Evolutionary conservation across 108 stramenopile genomes (phyloP), one percentile per base, ranked within the genome.

Genomic region (Cyclotella baltica): DNA sequence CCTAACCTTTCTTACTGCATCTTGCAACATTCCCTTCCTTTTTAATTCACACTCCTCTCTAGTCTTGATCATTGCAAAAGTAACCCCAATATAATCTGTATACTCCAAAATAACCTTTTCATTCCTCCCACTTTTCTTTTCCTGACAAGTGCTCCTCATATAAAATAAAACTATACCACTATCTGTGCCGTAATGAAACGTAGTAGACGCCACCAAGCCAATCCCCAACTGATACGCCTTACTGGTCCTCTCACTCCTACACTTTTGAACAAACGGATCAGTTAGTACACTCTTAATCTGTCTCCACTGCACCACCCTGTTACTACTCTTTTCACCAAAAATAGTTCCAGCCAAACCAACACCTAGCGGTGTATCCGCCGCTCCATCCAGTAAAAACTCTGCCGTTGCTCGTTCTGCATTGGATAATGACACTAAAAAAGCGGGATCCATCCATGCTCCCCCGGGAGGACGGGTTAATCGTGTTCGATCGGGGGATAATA

Each of bases 221-320:
- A 53, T 53, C n/a, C 52, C 52, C n/a, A 53, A 20, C n/a, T 8
- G n/a, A 53, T 22, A 53, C 11, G n/a, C 4, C 52, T 53, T 53
- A 19, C n/a, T 28, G 36, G 52, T 62, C 75, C 81, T 16, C n/a
- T 61, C 38, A 55, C 62, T 37, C 65, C 76, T 6, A 13, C 13
- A 6, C 4, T 53, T 53, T 61, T 86, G 65, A 43, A 68, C 33
- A 50, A 76, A 81, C 20, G 84, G 84, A 81, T 85, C 84, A 55
- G 73, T 53, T n/a, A 53, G 43, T 38, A 84, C 47, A 4, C 47
- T 31, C 46, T 71, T 59, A 28, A 83, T 59, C 20, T 81, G 61
- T 27, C 83, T 57, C 80, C 78, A 81, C 15, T 63, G 11, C 31
- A 83, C 63, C n/a, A n/a, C n/a, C n/a, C n/a, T n/a, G n/a, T n/a